Evolutionary conservation across 1,284 basidiomycete species (phyloP).

Genomic region (Pseudomicrostroma phylloplanum): DNA sequence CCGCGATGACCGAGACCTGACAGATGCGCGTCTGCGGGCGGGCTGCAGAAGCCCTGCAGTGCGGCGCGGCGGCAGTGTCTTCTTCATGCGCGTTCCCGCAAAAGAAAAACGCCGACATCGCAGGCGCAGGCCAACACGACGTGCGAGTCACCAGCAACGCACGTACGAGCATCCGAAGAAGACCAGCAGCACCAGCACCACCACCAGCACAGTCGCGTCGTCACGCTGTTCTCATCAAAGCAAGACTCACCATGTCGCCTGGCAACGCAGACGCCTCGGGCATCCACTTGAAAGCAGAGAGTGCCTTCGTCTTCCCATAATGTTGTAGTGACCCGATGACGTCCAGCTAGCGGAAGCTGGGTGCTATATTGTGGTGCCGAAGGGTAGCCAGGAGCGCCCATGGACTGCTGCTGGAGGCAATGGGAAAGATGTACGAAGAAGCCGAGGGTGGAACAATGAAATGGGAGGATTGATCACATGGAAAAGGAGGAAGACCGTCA

Average conservation of each 20-base stretch:
- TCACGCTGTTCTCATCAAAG: not conserved
- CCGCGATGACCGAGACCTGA: too few relatives aligned
- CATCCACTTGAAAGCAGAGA: slow-evolving; percentile 50
- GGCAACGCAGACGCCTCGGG: slow-evolving; percentile 48
- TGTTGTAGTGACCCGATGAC: slow-evolving; percentile 49
- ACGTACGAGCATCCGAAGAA: too few relatives aligned
- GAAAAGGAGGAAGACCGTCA: not conserved
- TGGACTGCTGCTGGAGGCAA: slow-evolving; percentile 4
- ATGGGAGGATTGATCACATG: not conserved
- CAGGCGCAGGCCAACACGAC: too few relatives aligned
- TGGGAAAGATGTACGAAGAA: not conserved
- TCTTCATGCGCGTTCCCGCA: too few relatives aligned
- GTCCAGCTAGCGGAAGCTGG: slow-evolving; percentile 41
- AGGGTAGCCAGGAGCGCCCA: slow-evolving; percentile 33
- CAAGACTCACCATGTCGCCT: slow-evolving; percentile 30
- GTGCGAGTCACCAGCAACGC: too few relatives aligned
- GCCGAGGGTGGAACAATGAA: not conserved
- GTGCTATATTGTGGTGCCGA: slow-evolving; percentile 43
- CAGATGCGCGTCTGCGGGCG: not conserved
- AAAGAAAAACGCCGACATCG: too few relatives aligned
- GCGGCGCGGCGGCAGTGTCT: too few relatives aligned
- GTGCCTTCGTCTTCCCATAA: slow-evolving; percentile 51
- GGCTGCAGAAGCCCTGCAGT: too few relatives aligned
- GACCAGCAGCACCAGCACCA: too few relatives aligned
- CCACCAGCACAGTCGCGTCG: too few relatives aligned